phyloP scores from a whole-genome alignment of 169 alveolate genomes.

The Plasmodium relictum region DNA sequence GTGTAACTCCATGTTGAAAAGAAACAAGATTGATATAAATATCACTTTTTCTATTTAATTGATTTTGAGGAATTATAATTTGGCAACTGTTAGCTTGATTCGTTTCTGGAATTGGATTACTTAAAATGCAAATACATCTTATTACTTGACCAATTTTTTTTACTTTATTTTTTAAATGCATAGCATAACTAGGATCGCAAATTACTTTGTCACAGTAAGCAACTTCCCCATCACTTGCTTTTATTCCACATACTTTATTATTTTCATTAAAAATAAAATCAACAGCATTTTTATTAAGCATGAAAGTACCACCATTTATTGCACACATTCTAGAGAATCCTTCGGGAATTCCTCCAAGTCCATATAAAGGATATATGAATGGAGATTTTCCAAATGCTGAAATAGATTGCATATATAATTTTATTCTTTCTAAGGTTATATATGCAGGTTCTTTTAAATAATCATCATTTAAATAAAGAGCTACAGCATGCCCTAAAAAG shows the following conservation, averaged over 20 bases:
- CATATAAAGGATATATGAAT: constrained; percentile 98
- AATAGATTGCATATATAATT: constrained; percentile 95
- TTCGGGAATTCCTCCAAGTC: constrained; percentile 99
- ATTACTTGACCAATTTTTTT: constrained; percentile 85
- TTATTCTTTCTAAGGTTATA: constrained; percentile 93
- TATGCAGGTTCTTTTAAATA: constrained; percentile 92
- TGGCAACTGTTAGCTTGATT: constrained; percentile 95
- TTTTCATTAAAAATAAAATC: constrained; percentile 92
- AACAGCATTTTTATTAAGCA: constrained; percentile 95
- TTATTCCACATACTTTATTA: constrained; percentile 95
- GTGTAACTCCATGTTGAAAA: constrained; percentile 94
- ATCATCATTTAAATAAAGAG: constrained; percentile 95
- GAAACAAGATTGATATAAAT: constrained; percentile 96
- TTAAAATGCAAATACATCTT: constrained; percentile 95
- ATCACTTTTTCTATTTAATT: constrained; percentile 93
- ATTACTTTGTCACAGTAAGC: constrained; percentile 95
- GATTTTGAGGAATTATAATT: constrained; percentile 96
- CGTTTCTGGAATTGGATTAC: constrained; percentile 96
- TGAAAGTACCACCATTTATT: constrained; percentile 97
- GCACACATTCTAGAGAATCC: constrained; percentile 97
- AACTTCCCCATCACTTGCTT: constrained; percentile 91
- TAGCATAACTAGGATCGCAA: constrained; percentile 96
- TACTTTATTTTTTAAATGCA: constrained; percentile 81
- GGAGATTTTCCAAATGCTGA: constrained; percentile 98
- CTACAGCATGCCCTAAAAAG: constrained; percentile 99